Conservation (phyloP, 306 rosid species). For the Carpinus viminea region DNA sequence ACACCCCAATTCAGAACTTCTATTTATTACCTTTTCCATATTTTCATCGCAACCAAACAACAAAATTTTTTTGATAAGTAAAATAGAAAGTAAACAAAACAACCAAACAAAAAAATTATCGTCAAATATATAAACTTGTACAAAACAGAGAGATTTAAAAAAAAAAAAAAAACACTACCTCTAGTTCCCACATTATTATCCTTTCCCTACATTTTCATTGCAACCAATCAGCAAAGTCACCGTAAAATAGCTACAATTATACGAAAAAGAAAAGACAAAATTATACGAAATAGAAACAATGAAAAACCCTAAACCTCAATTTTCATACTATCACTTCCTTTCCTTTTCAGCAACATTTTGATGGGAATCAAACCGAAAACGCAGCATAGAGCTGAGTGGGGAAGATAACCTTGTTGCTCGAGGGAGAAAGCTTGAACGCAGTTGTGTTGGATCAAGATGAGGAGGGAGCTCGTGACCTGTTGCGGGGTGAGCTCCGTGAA, state of each 20-base stretch:
- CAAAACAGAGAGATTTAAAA: background rate
- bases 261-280: background rate
- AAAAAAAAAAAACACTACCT: background rate
- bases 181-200: background rate
- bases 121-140: background rate
- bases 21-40: background rate
- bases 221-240: no score
- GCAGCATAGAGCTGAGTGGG: no score
- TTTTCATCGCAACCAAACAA: background rate
- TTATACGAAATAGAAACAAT: background rate
- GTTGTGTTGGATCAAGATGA: constrained; percentile 85
- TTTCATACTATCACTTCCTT: background rate
- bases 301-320: background rate
- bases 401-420: constrained; percentile 30
- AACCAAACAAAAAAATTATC: background rate
- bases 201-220: no score
- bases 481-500: constrained; percentile 61
- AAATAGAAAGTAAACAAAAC: no score
- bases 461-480: constrained; percentile 75
- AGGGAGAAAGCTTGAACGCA: constrained; percentile 66
- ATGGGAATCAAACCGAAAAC: background rate
- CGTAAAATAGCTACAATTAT: no score
- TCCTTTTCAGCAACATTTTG: no score
- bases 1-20: background rate
- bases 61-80: background rate